Evolutionary conservation across 257 asterid genomes (phyloP).

Genomic region (Cordia subcordata): DNA sequence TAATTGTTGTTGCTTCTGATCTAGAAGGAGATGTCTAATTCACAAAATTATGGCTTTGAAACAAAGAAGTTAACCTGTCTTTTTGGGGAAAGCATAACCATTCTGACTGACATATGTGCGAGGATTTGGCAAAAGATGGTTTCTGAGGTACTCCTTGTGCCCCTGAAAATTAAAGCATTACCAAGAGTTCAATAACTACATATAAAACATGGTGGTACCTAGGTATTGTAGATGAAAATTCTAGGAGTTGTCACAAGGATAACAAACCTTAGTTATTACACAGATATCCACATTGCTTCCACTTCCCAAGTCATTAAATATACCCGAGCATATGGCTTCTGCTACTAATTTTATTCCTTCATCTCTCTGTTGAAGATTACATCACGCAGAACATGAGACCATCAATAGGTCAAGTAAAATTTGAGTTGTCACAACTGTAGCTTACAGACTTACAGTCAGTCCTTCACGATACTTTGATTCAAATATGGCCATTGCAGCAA

Average conservation of each 20-base stretch:
- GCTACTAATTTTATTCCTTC: conserved; percentile 81
- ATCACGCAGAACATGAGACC: conserved; percentile 8
- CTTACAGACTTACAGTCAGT: conserved; percentile 56
- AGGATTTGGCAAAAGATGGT: conserved; percentile 70
- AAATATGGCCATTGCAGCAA: conserved; percentile 93
- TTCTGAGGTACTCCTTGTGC: conserved; percentile 69
- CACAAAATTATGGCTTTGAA: background rate
- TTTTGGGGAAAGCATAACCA: conserved; percentile 69
- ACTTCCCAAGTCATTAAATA: conserved; percentile 95
- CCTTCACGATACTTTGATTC: conserved; percentile 86
- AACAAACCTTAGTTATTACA: conserved; percentile 73
- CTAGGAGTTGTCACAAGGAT: background rate
- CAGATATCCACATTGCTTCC: conserved; percentile 96
- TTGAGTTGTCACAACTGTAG: background rate
- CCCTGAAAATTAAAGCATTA: conserved; percentile 40
- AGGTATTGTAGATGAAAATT: conserved; percentile 1
- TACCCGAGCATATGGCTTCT: conserved; percentile 90
- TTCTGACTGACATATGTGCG: conserved; percentile 74
- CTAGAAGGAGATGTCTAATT: conserved; percentile 1
- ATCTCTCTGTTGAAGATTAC: conserved; percentile 51
- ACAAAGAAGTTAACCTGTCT: conserved; percentile 51
- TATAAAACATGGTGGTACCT: background rate
- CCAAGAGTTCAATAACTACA: conserved; percentile 4
- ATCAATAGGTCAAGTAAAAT: background rate
- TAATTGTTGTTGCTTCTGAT: background rate